phyloP scores from a whole-genome alignment of 129 eudicot species.

The Cynara cardunculus region DNA sequence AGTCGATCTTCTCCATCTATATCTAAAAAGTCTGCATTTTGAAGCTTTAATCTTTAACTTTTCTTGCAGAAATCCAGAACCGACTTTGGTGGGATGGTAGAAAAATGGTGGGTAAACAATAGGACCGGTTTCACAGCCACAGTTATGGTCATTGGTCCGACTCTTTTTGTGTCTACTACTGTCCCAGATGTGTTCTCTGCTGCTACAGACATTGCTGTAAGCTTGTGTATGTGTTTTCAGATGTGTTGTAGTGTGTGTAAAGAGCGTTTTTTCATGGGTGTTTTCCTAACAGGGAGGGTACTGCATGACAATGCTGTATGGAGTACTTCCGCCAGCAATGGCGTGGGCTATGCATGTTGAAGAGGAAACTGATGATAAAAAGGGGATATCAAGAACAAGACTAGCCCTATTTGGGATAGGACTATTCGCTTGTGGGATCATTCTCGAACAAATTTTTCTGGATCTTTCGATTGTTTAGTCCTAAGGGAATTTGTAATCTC shows the following conservation, averaged over 20 bases:
- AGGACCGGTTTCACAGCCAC: constrained; percentile 52
- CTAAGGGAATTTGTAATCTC: neutral
- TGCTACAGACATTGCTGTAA: constrained; percentile 94
- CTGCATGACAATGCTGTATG: constrained; percentile 86
- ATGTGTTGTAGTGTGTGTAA: neutral
- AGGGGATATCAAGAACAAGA: constrained; percentile 32
- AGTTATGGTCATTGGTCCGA: constrained; percentile 60
- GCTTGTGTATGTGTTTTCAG: constrained; percentile 21
- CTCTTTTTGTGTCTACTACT: constrained; percentile 58
- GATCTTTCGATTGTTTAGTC: constrained; percentile 51
- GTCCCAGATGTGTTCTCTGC: constrained; percentile 77
- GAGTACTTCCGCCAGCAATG: constrained; percentile 91
- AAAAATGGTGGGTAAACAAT: constrained; percentile 60
- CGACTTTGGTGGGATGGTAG: neutral
- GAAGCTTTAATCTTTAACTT: constrained; percentile 6
- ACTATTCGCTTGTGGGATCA: constrained; percentile 55
- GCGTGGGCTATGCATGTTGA: constrained; percentile 58
- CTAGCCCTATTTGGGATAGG: constrained; percentile 66
- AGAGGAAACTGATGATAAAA: constrained; percentile 20
- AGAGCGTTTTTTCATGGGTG: neutral
- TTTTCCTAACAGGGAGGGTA: constrained; percentile 71
- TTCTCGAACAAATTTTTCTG: constrained; percentile 59
- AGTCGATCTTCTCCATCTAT: constrained; percentile 22
- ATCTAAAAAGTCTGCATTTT: neutral
- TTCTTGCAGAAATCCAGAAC: constrained; percentile 40